Percentiles rank a stretch among this genome's conserved stretches.
Conservation (phyloP, 495 filamentous ascomycete genomes). For the Penicillium ochrochloron region DNA sequence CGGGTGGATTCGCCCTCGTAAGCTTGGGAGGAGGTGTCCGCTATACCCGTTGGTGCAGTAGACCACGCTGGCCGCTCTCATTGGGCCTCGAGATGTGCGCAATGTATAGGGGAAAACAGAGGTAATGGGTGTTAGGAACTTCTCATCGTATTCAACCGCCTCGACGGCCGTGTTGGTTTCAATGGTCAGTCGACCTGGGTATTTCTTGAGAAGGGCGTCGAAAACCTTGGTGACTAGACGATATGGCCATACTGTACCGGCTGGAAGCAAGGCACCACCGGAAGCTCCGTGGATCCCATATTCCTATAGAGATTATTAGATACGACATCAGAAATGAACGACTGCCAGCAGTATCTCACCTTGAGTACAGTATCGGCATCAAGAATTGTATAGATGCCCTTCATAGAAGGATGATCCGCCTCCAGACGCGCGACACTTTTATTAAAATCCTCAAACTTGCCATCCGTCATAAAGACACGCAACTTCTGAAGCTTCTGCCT, state of each 20-base stretch:
- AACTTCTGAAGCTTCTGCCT: conserved; percentile 35
- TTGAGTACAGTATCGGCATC: conserved; percentile 24
- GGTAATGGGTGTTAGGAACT: conserved; percentile 10
- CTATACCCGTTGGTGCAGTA: conserved; percentile 83
- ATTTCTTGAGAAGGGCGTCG: conserved; percentile 54
- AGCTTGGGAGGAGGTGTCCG: conserved; percentile 69
- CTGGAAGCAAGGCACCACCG: conserved; percentile 50
- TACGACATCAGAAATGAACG: not conserved
- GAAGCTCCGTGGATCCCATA: conserved; percentile 50
- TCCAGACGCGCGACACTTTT: conserved; percentile 32
- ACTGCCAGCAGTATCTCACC: conserved; percentile 9
- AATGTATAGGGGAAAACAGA: conserved; percentile 40
- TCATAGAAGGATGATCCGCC: conserved; percentile 32
- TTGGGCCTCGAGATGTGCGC: conserved; percentile 65
- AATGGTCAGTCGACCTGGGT: conserved; percentile 63
- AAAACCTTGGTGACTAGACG: conserved; percentile 73
- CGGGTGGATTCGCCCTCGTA: conserved; percentile 75
- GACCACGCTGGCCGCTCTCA: conserved; percentile 62
- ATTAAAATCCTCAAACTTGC: conserved; percentile 30
- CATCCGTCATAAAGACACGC: conserved; percentile 35
- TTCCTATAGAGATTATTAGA: conserved; percentile 12
- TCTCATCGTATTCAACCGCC: conserved; percentile 25
- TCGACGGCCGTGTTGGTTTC: conserved; percentile 77
- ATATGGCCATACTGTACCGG: conserved; percentile 75
- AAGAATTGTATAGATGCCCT: conserved; percentile 38